Percentiles rank a stretch among this genome's conserved stretches.
Evolutionary conservation across 2,329 filamentous ascomycete species (phyloP).

Genomic region (Geosmithia flava): DNA sequence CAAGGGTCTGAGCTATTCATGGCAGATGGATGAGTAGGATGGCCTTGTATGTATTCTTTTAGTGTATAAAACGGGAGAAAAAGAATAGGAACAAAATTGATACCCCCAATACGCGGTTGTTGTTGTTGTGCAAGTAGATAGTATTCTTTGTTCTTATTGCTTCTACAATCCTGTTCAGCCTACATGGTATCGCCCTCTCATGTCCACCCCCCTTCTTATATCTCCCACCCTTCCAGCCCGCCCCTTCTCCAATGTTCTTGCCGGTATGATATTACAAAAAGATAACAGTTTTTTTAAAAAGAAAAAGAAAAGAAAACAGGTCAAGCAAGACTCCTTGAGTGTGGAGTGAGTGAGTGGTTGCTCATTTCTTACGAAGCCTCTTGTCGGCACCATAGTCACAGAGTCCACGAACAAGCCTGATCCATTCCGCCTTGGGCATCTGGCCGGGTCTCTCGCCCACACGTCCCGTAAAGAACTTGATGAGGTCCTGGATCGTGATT

Average conservation of each 20-base stretch:
- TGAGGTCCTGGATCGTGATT: constrained; percentile 39
- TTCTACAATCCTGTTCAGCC: not conserved
- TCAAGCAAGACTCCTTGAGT: too few species aligned
- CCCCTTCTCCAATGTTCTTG: too few species aligned
- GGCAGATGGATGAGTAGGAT: constrained; percentile 84
- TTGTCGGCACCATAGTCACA: constrained; percentile 43
- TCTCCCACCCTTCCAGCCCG: not conserved
- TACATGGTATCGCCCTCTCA: not conserved
- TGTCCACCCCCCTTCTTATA: not conserved
- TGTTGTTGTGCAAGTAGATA: not conserved
- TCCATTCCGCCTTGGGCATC: constrained; percentile 43
- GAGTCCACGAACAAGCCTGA: constrained; percentile 44
- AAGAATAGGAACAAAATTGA: too few species aligned
- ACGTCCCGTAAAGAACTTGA: constrained; percentile 40
- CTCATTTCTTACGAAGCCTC: constrained; percentile 26
- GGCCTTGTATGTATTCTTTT: not conserved
- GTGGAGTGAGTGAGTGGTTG: too few species aligned
- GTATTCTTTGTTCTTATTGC: not conserved
- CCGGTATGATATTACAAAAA: not conserved
- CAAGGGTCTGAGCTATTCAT: constrained; percentile 75
- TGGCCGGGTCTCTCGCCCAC: constrained; percentile 37
- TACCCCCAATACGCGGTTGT: not conserved
- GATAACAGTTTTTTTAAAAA: not conserved
- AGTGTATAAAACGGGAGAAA: too few species aligned
- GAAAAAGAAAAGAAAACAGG: not conserved